Base-by-base conservation (phyloP, 2,329 filamentous ascomycete genomes). In the Aciculosporium take region DNA sequence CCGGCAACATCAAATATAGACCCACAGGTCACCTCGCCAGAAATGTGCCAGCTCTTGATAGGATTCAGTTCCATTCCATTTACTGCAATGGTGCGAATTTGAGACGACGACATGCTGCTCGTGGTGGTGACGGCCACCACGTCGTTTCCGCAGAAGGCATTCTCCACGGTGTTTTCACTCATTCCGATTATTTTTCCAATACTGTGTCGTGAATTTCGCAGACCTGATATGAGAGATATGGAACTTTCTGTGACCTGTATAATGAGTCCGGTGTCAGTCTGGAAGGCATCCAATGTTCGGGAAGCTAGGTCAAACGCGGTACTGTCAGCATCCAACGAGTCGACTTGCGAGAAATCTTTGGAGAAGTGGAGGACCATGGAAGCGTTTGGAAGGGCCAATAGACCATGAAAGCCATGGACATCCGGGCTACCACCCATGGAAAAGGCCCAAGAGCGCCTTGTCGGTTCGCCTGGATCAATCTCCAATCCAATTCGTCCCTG, bases 401-500 rank as follows among this genome's bases (percentile, higher is more conserved):
- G 53, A 10, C 71, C 55, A 42, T 55, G 55, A 21, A 58, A 49
- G 20, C 49, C 47, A 42, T 42, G 39, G 4, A 45, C 44, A 3
- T 41, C 49, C 15, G 47, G 37, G 7, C 43, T 40, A 7, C 44
- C 42, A 5, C 54, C 47, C 8, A 51, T 43, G 7, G 50, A 57
- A 25, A 79, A 64, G 10, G 69, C 60, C 74, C 76, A 80, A 13
- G 65, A 68, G 37, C 68, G 62, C 39, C 65, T 68, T 25, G 75
- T 65, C 2, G 65, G 62, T 6, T 62, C 61, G 7, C 60, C 61
- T 33, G 66, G 69, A 18, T 73, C 68, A 9, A 77, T 61, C 18
- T 76, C 71, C 5, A 76, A 51, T 1, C 72, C 76, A 48, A 84
- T 74, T 42, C 72, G 75, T 15, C 81, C 84, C 51, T 82, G 75